These are phyloP conservation scores for Asterophora parasitica DNA, from an alignment of 768 basidiomycete species.

Conservation along the genomic window DNA sequence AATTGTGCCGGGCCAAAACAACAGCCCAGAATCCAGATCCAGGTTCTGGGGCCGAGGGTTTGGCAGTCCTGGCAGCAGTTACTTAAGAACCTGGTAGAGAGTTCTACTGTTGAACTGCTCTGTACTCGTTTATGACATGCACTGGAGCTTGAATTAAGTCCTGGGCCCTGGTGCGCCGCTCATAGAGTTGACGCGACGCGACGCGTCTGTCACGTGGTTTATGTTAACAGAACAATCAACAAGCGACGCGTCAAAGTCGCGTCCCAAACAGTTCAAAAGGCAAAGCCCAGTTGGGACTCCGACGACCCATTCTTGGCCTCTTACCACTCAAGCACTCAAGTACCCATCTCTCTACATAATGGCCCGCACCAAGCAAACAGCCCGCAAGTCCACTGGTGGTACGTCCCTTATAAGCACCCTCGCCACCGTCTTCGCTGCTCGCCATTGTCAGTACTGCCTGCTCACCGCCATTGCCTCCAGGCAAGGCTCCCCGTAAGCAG, in stretches of 20 bases:
- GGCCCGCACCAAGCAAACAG: constrained; percentile 76
- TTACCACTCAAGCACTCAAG: constrained; percentile 22
- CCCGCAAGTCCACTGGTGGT: constrained; percentile 76
- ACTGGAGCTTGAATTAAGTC: no score
- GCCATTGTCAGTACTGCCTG: neutral
- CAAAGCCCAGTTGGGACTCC: constrained; percentile 18
- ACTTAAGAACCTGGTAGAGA: neutral
- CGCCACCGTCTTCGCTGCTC: no score
- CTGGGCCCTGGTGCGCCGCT: no score
- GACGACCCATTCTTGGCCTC: constrained; percentile 16
- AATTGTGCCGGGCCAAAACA: constrained; percentile 45
- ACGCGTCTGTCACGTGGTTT: constrained; percentile 10
- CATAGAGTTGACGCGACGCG: no score
- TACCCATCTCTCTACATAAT: constrained; percentile 29
- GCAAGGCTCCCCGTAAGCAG: constrained; percentile 58
- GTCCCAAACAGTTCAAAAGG: constrained; percentile 24
- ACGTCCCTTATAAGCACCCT: constrained; percentile 6
- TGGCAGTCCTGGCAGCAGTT: constrained; percentile 27
- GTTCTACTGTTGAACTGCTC: no score
- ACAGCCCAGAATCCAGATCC: constrained; percentile 36
- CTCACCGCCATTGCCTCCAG: constrained; percentile 20
- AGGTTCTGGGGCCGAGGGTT: constrained; percentile 47
- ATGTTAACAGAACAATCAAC: constrained; percentile 6
- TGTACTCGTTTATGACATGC: no score
- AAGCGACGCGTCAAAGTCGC: constrained; percentile 13